A percentile compares a stretch with the other conserved stretches of the same genome.
Conservation (phyloP, 2,329 filamentous ascomycete species). For the Pestalotiopsis sp. region DNA sequence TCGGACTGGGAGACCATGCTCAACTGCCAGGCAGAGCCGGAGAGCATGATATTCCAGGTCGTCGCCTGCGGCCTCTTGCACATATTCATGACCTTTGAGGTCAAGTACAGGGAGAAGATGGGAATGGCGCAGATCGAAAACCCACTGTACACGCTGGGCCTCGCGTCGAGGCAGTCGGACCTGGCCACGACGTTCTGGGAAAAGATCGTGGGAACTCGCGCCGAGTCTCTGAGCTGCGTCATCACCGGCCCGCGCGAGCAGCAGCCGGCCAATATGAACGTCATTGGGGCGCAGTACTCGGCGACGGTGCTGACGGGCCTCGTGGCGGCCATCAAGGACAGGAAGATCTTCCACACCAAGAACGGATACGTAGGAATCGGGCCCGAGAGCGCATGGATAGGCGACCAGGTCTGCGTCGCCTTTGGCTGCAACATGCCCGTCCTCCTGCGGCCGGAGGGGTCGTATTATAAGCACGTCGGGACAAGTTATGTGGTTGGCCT, state of each 20-base stretch:
- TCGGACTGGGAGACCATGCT: constrained; percentile 4
- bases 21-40: not conserved
- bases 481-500: not conserved
- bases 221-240: not conserved
- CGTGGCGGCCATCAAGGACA: not conserved
- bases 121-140: not conserved
- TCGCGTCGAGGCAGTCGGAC: not conserved
- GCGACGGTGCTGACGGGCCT: not conserved
- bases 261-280: not conserved
- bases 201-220: not conserved
- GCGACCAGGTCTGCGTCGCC: not conserved
- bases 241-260: constrained; percentile 1
- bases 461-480: not conserved
- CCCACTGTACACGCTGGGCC: not conserved
- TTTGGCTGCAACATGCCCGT: constrained; percentile 1
- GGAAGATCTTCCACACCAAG: constrained; percentile 1
- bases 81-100: not conserved
- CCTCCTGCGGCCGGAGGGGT: not conserved
- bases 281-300: not conserved
- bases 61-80: constrained; percentile 3
- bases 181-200: not conserved
- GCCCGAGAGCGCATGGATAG: not conserved
- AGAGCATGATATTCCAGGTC: constrained; percentile 2
- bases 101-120: not conserved
- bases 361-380: constrained; percentile 1